Conservation (phyloP, 208 protist genomes). For the Trypanosoma cruzi region DNA sequence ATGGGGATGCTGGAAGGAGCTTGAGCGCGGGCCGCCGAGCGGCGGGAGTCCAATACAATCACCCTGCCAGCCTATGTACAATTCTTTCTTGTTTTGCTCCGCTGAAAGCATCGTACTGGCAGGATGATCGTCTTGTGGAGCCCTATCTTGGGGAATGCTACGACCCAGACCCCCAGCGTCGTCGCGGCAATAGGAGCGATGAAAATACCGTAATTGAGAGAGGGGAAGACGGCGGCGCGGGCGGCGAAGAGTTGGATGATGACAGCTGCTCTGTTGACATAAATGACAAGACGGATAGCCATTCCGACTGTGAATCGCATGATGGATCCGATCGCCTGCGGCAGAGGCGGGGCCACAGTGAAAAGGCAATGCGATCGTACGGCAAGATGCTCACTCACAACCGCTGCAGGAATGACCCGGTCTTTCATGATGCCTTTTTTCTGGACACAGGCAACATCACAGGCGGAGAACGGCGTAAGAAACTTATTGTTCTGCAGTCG, state of each 20-base stretch:
- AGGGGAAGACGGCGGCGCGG: constrained; percentile 3
- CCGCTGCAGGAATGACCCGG: constrained; percentile 42
- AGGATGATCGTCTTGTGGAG: constrained; percentile 75
- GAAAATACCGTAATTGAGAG: constrained; percentile 31
- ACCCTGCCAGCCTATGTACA: constrained; percentile 57
- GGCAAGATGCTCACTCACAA: constrained; percentile 58
- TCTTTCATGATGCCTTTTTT: constrained; percentile 79
- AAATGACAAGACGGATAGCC: not conserved
- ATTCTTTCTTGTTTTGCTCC: constrained; percentile 68
- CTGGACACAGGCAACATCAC: constrained; percentile 87
- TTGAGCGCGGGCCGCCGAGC: not conserved
- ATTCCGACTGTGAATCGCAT: not conserved
- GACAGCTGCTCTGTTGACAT: not conserved
- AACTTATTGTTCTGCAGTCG: constrained; percentile 73
- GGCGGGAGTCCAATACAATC: not conserved
- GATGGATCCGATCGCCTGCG: not conserved
- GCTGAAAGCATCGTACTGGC: constrained; percentile 41
- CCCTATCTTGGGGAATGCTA: constrained; percentile 60
- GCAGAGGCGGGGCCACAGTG: not conserved
- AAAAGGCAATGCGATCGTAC: constrained; percentile 69
- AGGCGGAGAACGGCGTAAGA: constrained; percentile 80
- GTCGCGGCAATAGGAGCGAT: constrained; percentile 27
- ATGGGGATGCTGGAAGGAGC: not conserved
- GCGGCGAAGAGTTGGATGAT: not conserved
- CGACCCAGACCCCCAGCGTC: not conserved